Conservation (phyloP, 73 alveolate species). For the Stentor coeruleus region DNA sequence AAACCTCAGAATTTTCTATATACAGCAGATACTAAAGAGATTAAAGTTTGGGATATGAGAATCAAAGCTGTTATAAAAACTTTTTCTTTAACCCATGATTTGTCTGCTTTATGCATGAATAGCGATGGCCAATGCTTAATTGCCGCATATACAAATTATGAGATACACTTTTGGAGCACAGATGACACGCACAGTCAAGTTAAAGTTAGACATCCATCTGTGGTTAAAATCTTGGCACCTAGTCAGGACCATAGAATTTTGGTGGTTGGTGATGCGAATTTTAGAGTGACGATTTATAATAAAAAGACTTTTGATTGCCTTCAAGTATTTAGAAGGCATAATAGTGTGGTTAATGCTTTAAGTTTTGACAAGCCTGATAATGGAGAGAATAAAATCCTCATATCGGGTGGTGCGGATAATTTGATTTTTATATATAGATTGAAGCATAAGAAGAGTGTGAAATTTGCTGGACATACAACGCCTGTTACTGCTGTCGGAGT, state of each 20-base stretch:
- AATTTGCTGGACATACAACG: background rate
- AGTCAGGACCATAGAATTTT: background rate
- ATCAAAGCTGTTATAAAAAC: background rate
- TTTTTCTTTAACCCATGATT: background rate
- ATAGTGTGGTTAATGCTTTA: background rate
- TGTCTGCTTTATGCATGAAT: background rate
- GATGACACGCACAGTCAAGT: background rate
- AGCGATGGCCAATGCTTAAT: no score
- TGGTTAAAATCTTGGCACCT: background rate
- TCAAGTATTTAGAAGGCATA: background rate
- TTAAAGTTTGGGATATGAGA: background rate
- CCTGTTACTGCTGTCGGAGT: background rate
- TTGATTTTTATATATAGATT: background rate
- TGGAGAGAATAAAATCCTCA: background rate
- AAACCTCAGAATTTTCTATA: background rate
- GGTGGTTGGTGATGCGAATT: constrained; percentile 7
- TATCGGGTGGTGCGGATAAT: background rate
- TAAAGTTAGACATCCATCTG: background rate
- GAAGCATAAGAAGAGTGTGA: background rate
- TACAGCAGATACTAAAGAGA: background rate
- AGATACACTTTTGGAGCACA: background rate
- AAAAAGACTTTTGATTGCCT: background rate
- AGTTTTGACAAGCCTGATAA: background rate
- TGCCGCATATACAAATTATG: background rate
- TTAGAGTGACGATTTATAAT: background rate